Base-by-base conservation (phyloP, 331 rosid genomes). In the Malus hybrid region DNA sequence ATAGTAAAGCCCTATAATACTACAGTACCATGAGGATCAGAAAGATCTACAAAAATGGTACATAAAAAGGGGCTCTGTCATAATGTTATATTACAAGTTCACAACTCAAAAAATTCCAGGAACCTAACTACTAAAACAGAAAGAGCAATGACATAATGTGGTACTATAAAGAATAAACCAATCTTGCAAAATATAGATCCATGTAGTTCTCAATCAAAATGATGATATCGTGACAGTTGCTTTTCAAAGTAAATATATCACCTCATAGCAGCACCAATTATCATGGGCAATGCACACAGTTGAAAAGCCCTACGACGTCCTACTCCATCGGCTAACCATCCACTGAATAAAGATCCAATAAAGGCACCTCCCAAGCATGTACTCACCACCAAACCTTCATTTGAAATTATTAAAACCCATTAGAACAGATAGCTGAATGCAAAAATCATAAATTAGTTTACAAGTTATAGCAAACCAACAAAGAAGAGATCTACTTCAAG, bases 291-390 rank as follows among this genome's bases (percentile, higher is more conserved):
- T 63, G 99, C 89, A 85, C 83, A 86, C 75, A 94, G 83, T 79
- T 91, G 99, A 87, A 94, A 92, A 82, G 96, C 93, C 86, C 88
- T 91, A 5, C 97, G 96, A 62, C 99, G 97, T 64, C 99, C 99
- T 68, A 94, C 78, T 20, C 91, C 95, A 77, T 94, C 99, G 80
- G 96, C 97, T 83, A 91, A 79, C 93, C 90, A 91, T 18, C 97
- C 99, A 80, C 99, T 91, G 73, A 94, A 73, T 78, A 91, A 80
- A 50, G 95, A 87, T 68, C 99, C 99, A 82, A 94, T 36, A 57
- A 94, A 77, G 80, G 99, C 99, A 81, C 99, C 97, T 67, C 90
- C 97, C 73, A 91, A 81, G 61, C 99, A 94, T 31, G 90, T 92
- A 84, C 99, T 91, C 76, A 94, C 99, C 81, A 94, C 99, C 82